Evolutionary conservation across 768 basidiomycete species (phyloP).

Genomic region (Nidularia pulvinata): DNA sequence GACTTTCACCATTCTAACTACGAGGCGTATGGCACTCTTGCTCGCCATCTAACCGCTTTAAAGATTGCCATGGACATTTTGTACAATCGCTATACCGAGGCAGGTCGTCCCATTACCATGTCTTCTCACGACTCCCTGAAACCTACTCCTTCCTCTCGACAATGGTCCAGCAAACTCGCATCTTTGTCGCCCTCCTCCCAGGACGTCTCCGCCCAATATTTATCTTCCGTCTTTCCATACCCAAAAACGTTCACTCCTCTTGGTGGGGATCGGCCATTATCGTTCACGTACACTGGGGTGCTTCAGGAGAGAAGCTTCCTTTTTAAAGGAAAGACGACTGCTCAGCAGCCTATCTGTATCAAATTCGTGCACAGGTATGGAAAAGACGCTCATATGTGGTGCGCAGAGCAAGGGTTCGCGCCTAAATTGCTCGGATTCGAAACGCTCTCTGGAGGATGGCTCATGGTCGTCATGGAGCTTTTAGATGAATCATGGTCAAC

Average conservation of each 20-base stretch:
- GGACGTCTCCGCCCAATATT: too few species aligned
- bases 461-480: slow-evolving; percentile 29
- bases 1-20: background rate
- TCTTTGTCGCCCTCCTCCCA: too few species aligned
- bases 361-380: slow-evolving; percentile 25
- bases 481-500: slow-evolving; percentile 11
- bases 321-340: slow-evolving; percentile 5
- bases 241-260: slow-evolving; percentile 9
- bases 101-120: too few species aligned
- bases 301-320: slow-evolving; percentile 11
- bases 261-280: slow-evolving; percentile 3
- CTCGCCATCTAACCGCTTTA: background rate
- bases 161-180: too few species aligned
- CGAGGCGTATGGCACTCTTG: background rate
- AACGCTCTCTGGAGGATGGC: slow-evolving; percentile 21
- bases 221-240: slow-evolving; percentile 2
- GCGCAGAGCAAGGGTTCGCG: slow-evolving; percentile 15
- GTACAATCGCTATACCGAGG: background rate
- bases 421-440: slow-evolving; percentile 20
- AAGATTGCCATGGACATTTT: background rate
- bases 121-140: too few species aligned
- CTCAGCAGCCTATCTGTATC: slow-evolving; percentile 15
- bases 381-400: slow-evolving; percentile 17
- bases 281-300: slow-evolving; percentile 11
- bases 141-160: too few species aligned